These are phyloP conservation scores for Tuber calosporum DNA, from an alignment of 495 filamentous ascomycete species.

Conservation along the genomic window DNA sequence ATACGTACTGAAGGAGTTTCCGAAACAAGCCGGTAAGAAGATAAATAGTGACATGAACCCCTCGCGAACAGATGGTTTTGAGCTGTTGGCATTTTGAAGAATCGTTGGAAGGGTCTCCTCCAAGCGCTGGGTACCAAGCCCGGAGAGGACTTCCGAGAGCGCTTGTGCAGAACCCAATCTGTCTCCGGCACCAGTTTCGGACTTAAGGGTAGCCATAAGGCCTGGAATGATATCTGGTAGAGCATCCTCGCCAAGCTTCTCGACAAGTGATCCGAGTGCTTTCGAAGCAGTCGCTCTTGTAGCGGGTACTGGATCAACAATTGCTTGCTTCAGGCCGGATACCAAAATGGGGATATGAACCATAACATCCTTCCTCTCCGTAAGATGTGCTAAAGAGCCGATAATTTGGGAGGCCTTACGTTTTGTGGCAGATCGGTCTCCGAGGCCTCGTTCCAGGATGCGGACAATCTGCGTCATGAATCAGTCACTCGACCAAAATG, in stretches of 20 bases:
- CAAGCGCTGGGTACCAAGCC: slow-evolving; percentile 79
- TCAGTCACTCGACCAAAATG: slow-evolving; percentile 8
- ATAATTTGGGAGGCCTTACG: slow-evolving; percentile 94
- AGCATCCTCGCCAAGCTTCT: slow-evolving; percentile 95
- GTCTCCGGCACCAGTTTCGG: slow-evolving; percentile 92
- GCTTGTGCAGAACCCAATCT: slow-evolving; percentile 93
- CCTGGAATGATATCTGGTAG: slow-evolving; percentile 94
- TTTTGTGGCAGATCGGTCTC: slow-evolving; percentile 87
- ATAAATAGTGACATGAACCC: slow-evolving; percentile 99
- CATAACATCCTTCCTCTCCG: slow-evolving; percentile 87
- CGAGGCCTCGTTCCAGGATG: slow-evolving; percentile 85
- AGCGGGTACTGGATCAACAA: slow-evolving; percentile 90
- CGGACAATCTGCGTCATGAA: slow-evolving; percentile 51
- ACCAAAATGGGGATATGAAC: slow-evolving; percentile 88
- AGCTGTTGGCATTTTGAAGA: slow-evolving; percentile 86
- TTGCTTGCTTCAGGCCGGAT: slow-evolving; percentile 75
- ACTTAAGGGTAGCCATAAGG: slow-evolving; percentile 94
- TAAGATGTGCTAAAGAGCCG: slow-evolving; percentile 91
- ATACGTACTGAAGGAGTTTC: slow-evolving; percentile 95
- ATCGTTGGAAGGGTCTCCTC: slow-evolving; percentile 97
- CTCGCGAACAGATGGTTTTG: slow-evolving; percentile 83
- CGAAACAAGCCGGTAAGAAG: slow-evolving; percentile 96
- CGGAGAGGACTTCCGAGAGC: slow-evolving; percentile 91
- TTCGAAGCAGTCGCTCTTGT: slow-evolving; percentile 97
- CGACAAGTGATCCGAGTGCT: slow-evolving; percentile 85